A percentile compares a stretch with the other conserved stretches of the same genome.
phyloP scores from a whole-genome alignment of 2,329 filamentous ascomycete species.

The Pseudogymnoascus sp. region DNA sequence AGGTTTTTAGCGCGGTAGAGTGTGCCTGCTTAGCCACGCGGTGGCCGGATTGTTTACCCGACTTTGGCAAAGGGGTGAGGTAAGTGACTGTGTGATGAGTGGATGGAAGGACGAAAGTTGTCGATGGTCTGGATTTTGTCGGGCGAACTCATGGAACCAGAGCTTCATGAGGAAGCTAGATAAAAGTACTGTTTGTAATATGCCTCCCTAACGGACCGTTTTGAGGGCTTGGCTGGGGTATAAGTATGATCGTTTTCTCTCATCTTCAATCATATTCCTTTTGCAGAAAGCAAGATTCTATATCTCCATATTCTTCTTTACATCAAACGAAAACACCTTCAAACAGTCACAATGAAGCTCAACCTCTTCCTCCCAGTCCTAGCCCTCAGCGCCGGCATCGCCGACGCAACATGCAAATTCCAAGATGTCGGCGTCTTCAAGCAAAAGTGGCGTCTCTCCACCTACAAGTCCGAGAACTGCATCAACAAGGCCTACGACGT shows the following conservation, averaged over 20 bases:
- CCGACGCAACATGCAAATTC: neutral
- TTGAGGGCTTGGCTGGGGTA: neutral
- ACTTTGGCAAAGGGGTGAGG: neutral
- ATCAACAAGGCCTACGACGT: conserved; percentile 1
- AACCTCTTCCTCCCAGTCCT: neutral
- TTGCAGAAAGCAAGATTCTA: neutral
- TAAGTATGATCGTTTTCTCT: neutral
- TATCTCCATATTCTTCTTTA: neutral
- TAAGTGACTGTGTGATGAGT: neutral
- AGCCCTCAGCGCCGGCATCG: neutral
- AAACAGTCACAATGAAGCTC: neutral
- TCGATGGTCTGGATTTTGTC: neutral
- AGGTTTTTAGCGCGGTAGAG: neutral
- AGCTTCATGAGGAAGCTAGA: neutral
- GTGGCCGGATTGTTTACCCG: neutral
- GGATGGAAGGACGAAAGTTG: neutral
- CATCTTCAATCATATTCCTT: neutral
- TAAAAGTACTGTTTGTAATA: neutral
- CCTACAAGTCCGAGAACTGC: neutral
- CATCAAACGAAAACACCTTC: neutral
- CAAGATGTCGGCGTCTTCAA: conserved; percentile 2
- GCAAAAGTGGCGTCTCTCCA: neutral
- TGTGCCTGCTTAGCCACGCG: neutral
- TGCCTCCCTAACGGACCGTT: neutral
- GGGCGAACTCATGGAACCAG: neutral